Base-by-base conservation (phyloP, 23 red algal genomes). In the Porphyridium purpureum region DNA sequence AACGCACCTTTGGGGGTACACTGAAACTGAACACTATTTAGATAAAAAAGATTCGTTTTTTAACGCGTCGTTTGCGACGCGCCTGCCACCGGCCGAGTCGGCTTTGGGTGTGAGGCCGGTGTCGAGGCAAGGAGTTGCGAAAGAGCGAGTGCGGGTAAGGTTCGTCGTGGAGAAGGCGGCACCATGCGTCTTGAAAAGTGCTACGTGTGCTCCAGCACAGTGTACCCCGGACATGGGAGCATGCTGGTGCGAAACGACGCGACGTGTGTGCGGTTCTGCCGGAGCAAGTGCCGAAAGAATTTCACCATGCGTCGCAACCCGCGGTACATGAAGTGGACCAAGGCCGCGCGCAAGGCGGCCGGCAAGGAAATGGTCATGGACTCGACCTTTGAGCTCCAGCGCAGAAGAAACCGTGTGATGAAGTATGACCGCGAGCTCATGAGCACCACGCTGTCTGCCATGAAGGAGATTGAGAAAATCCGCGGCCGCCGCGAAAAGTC, bases 361-460 rank as follows among this genome's bases (percentile, higher is more conserved):
- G 88, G 88, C 29, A 95, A 95, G 60, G 88, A 95, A 63, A 64
- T 95, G 62, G 88, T 70, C 11, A 49, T 79, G 32, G 88, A 95
- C 49, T 54, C 78, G 30, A 69, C 70, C 4, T 84, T 95, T 63
- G 70, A 74, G 5, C 80, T 95, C 31, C 78, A 95, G 49, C 51
- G 72, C 17, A 73, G 74, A 8, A 59, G 88, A 20, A 71, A 84
- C 27, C 28, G 60, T 9, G 75, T 77, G 33, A 41, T 60, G 21
- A 84, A 86, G 50, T 95, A 95, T 61, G 88, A 95, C 42, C 50
- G 88, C 2, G 70, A 84, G 11, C 15, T 95, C 2, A 52, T 95
- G 27, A 69, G 73, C 3, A 61, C 52, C 26, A 86, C 88, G 5
- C 31, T 95, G 62, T 47, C 52, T 17, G 80, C 80, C 11, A 76